phyloP scores from a whole-genome alignment of 2,329 filamentous ascomycete species.

The Cladophialophora chaetospira region DNA sequence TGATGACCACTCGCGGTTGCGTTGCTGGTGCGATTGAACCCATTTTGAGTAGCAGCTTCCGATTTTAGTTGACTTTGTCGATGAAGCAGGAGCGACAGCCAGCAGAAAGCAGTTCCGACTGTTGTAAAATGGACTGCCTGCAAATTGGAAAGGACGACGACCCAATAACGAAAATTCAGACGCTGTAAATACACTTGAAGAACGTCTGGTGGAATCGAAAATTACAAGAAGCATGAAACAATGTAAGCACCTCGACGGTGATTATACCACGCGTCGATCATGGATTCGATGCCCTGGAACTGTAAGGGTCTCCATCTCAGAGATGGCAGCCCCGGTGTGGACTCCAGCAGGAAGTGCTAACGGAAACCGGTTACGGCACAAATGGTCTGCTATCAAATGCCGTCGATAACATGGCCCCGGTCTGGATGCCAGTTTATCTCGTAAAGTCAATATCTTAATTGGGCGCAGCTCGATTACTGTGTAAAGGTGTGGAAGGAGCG shows the following conservation, averaged over 20 bases:
- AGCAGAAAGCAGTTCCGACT: too few relatives aligned
- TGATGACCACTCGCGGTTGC: constrained; percentile 55
- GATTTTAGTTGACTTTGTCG: not conserved
- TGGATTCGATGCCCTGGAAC: constrained; percentile 4
- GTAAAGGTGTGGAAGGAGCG: not conserved
- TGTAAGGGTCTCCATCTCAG: not conserved
- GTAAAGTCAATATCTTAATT: too few relatives aligned
- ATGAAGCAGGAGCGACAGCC: not conserved
- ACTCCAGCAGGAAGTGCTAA: too few relatives aligned
- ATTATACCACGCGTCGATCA: constrained; percentile 1
- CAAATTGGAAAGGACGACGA: too few relatives aligned
- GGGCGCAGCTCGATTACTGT: not conserved
- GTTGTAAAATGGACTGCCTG: too few relatives aligned
- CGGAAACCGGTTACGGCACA: too few relatives aligned
- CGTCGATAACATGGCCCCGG: too few relatives aligned
- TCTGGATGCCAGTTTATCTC: too few relatives aligned
- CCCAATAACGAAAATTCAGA: too few relatives aligned
- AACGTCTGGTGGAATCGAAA: not conserved
- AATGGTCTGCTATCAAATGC: too few relatives aligned
- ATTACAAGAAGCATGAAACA: not conserved
- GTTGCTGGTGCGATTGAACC: constrained; percentile 7
- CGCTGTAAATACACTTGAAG: too few relatives aligned
- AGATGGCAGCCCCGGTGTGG: not conserved
- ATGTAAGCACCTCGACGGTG: not conserved
- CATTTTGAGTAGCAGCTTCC: not conserved